Conservation (phyloP, 2,329 filamentous ascomycete genomes). For the Metarhizium album region DNA sequence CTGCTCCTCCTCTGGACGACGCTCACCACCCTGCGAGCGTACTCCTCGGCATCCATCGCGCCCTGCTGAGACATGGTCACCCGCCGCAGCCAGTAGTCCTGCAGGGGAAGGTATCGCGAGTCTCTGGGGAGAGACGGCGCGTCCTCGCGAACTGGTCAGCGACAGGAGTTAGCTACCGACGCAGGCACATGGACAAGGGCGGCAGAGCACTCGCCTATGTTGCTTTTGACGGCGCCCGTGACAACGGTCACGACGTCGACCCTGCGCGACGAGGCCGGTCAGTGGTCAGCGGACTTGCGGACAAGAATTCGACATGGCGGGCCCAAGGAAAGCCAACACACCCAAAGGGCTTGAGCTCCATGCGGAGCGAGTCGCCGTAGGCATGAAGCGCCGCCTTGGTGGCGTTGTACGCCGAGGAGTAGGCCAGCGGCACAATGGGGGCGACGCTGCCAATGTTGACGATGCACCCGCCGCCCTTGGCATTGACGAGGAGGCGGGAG, state of each 20-base stretch:
- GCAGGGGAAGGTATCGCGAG: conserved; percentile 7
- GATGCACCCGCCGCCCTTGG: conserved; percentile 13
- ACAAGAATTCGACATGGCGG: too few species aligned
- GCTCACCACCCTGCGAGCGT: conserved; percentile 8
- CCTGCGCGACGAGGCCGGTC: neutral
- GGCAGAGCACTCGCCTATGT: conserved; percentile 7
- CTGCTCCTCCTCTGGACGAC: conserved; percentile 8
- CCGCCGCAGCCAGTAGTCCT: conserved; percentile 9
- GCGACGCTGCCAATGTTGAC: conserved; percentile 16
- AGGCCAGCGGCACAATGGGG: conserved; percentile 12
- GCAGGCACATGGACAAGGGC: neutral
- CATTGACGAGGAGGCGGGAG: conserved; percentile 11
- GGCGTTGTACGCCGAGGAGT: conserved; percentile 12
- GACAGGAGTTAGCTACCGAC: neutral
- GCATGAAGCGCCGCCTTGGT: conserved; percentile 15
- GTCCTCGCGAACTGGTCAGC: conserved; percentile 6
- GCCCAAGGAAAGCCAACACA: neutral
- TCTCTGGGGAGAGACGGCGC: conserved; percentile 5
- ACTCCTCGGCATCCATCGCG: conserved; percentile 8
- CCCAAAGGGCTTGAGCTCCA: conserved; percentile 16
- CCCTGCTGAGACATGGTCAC: conserved; percentile 2
- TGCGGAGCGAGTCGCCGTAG: conserved; percentile 11
- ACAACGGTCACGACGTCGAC: conserved; percentile 11
- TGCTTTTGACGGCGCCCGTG: conserved; percentile 10
- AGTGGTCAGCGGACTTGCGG: neutral